phyloP scores from a whole-genome alignment of 768 basidiomycete genomes.

The Gymnopilus dilepis region DNA sequence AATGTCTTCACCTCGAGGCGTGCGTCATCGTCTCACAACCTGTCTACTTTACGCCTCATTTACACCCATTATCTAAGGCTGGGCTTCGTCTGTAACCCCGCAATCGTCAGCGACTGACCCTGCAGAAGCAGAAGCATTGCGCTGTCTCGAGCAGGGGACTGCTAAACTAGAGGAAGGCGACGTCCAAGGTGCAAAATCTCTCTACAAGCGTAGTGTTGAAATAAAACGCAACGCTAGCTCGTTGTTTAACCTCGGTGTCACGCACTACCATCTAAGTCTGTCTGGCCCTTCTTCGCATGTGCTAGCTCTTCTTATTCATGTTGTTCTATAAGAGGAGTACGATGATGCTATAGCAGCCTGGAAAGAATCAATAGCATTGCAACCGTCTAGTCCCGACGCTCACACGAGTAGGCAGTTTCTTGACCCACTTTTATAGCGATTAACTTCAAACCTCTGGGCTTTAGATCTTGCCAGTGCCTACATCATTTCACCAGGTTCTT shows the following conservation, averaged over 20 bases:
- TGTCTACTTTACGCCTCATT: conserved; percentile 8
- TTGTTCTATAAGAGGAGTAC: conserved; percentile 70
- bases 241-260: conserved; percentile 88
- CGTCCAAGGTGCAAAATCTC: conserved; percentile 73
- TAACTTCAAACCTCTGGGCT: background rate
- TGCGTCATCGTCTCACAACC: conserved; percentile 6
- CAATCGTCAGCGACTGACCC: conserved; percentile 86
- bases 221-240: conserved; percentile 82
- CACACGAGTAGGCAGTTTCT: conserved; percentile 73
- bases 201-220: conserved; percentile 80
- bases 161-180: conserved; percentile 87
- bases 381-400: conserved; percentile 84
- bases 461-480: conserved; percentile 89
- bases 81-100: conserved; percentile 80
- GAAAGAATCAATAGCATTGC: conserved; percentile 83
- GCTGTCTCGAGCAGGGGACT: conserved; percentile 83
- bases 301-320: background rate
- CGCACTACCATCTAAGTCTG: conserved; percentile 88
- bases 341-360: conserved; percentile 85
- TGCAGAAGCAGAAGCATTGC: conserved; percentile 78
- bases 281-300: conserved; percentile 17
- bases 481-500: conserved; percentile 67
- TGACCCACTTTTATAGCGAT: conserved; percentile 3
- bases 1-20: conserved; percentile 3
- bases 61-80: conserved; percentile 49